These are phyloP conservation scores for Cutaneotrichosporon sp. DNA, from an alignment of 1,284 basidiomycete genomes.

Conservation along the genomic window DNA sequence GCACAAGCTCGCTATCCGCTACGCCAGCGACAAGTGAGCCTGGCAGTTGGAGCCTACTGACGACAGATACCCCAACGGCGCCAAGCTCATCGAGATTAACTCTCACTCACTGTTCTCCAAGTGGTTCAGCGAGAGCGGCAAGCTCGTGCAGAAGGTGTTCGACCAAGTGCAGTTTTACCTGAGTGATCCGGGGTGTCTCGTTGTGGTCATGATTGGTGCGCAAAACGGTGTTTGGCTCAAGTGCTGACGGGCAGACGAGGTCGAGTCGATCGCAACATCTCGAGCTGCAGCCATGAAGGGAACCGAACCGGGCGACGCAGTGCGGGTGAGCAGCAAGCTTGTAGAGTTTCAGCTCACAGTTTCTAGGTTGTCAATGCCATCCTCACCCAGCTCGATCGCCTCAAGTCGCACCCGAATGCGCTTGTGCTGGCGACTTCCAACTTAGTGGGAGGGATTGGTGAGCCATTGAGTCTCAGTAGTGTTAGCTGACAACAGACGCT, in stretches of 20 bases:
- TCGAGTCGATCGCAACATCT: conserved; percentile 91
- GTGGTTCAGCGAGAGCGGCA: conserved; percentile 98
- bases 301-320: conserved; percentile 91
- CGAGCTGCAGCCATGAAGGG: conserved; percentile 90
- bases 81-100: conserved; percentile 93
- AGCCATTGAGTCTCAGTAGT: conserved; percentile 27
- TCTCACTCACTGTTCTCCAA: conserved; percentile 93
- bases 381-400: conserved; percentile 92
- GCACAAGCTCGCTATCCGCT: conserved; percentile 89
- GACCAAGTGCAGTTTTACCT: conserved; percentile 79
- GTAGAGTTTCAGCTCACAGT: conserved; percentile 57
- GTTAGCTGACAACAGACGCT: conserved; percentile 61
- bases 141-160: conserved; percentile 93
- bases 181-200: conserved; percentile 85
- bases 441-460: conserved; percentile 88
- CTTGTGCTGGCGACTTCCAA: conserved; percentile 97
- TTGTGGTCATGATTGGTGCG: conserved; percentile 89
- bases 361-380: conserved; percentile 80
- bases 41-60: background rate
- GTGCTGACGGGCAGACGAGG: conserved; percentile 68
- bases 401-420: conserved; percentile 89
- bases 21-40: conserved; percentile 68
- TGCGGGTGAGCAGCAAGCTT: conserved; percentile 64
- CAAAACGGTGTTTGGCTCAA: background rate
- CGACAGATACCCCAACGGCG: conserved; percentile 68